These are phyloP conservation scores for Eryngium alpinum DNA, from an alignment of 140 eudicot genomes.

Conservation along the genomic window DNA sequence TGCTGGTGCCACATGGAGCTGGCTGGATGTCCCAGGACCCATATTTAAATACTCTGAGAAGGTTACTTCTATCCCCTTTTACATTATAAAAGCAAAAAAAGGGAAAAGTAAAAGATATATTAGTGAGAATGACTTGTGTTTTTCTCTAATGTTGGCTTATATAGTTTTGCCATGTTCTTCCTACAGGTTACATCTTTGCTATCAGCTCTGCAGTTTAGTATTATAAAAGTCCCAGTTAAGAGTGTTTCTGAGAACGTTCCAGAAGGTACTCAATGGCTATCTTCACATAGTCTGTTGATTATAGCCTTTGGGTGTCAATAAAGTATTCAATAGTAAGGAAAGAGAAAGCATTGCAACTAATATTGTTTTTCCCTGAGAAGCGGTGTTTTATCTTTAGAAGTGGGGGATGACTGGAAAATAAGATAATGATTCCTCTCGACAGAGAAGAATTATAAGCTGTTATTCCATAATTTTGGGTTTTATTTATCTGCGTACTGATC, in stretches of 20 bases:
- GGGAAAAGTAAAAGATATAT: too few species aligned
- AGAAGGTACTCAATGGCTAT: conserved; percentile 38
- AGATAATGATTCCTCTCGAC: too few species aligned
- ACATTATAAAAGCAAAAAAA: neutral
- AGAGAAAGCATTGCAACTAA: neutral
- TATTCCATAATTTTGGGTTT: too few species aligned
- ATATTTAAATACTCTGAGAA: conserved; percentile 55
- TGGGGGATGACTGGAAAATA: neutral
- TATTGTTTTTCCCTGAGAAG: neutral
- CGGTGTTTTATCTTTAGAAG: neutral
- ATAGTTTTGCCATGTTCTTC: conserved; percentile 12
- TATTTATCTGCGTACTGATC: neutral
- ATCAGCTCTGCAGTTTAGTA: conserved; percentile 49
- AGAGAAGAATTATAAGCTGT: too few species aligned
- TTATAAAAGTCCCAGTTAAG: conserved; percentile 64
- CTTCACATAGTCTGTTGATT: neutral
- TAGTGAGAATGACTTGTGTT: neutral
- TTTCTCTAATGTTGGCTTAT: neutral
- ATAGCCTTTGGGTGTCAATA: neutral
- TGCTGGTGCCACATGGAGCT: conserved; percentile 50
- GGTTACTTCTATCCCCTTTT: conserved; percentile 32
- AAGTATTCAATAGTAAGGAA: neutral
- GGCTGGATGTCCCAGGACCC: conserved; percentile 75
- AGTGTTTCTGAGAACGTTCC: conserved; percentile 37
- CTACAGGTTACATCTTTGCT: conserved; percentile 63